Base-by-base conservation (phyloP, 1,284 basidiomycete species). In the Takashimella koratensis region DNA sequence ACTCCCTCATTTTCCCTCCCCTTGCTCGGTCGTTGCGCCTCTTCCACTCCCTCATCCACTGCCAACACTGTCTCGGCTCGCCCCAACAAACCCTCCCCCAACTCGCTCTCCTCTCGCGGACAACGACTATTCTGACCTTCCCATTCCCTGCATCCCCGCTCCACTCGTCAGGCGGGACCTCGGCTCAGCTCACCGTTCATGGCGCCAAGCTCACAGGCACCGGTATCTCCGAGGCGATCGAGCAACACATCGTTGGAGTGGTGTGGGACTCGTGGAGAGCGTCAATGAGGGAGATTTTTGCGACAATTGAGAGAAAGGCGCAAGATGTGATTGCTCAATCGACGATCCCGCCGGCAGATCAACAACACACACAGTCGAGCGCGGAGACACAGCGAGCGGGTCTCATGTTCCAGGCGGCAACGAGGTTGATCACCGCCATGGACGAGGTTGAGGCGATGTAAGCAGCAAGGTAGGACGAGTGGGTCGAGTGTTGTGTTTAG, bases 221-320 rank as follows among this genome's bases (percentile, higher is more conserved):
- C 6, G 75, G 73, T 13, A 57, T 76, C 30, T 66, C 66, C 8
- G 71, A 74, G 47, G 73, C 73, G 27, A 75, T 76, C 42, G 75
- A 76, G 51, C 64, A 67, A 40, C 75, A 76, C 56, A 76, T 76
- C 43, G 70, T 76, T 36, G 71, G 71, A 5, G 70, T 76, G 8
- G 64, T 75, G 4, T 76, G 75, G 75, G 75, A 75, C 47, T 67
- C 63, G 5, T 76, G 75, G 75, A 54, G 75, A 27, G 73, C 74
- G 23, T 64, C 68, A 16, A 56, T 76, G 13, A 59, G 73, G 45
- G 74, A 76, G 53, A 66, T 75, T 21, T 76, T 75, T 49, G 63
- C 64, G 12, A 59, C 59, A 12, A 54, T 76, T 30, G 70, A 75
- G 53, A 62, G 65, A 45, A 71, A 70, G 54, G 73, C 73, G 24